phyloP scores from a whole-genome alignment of 2,329 filamentous ascomycete species.

The Fusarium nelsonii region DNA sequence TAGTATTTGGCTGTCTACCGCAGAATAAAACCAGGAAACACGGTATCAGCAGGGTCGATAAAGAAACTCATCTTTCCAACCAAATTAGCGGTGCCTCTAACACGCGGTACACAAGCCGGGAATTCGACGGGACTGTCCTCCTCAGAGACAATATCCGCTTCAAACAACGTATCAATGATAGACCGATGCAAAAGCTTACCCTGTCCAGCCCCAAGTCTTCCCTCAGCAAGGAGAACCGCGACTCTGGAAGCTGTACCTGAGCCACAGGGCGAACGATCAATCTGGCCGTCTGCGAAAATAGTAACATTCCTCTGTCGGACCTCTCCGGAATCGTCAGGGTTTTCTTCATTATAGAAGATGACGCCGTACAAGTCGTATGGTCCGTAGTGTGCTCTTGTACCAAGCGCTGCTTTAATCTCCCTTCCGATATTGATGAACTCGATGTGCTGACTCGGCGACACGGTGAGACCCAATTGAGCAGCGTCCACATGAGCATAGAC shows the following conservation, averaged over 20 bases:
- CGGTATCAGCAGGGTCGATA: slow-evolving; percentile 26
- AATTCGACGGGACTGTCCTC: slow-evolving; percentile 29
- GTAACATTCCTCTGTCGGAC: slow-evolving; percentile 40
- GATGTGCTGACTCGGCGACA: slow-evolving; percentile 15
- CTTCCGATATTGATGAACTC: slow-evolving; percentile 37
- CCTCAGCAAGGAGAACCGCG: slow-evolving; percentile 24
- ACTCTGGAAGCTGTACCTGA: slow-evolving; percentile 44
- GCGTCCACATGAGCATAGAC: slow-evolving; percentile 32
- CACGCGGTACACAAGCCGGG: slow-evolving; percentile 35
- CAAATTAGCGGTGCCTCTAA: slow-evolving; percentile 26
- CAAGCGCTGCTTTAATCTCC: slow-evolving; percentile 33
- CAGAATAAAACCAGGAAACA: slow-evolving; percentile 34
- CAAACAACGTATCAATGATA: slow-evolving; percentile 24
- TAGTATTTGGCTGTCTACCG: background rate
- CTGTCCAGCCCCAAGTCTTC: background rate
- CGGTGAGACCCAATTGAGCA: slow-evolving; percentile 14
- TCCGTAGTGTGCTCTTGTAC: slow-evolving; percentile 6
- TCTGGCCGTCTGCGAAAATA: slow-evolving; percentile 47
- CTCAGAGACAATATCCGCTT: slow-evolving; percentile 30
- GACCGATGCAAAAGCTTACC: slow-evolving; percentile 23
- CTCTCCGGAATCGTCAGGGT: background rate
- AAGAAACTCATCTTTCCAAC: slow-evolving; percentile 38
- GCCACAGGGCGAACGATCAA: slow-evolving; percentile 46
- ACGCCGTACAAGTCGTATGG: slow-evolving; percentile 32
- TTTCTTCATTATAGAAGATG: slow-evolving; percentile 33